These are phyloP conservation scores for Jamesozyma spencerorum DNA, from an alignment of 805 yeast species.

Conservation along the genomic window DNA sequence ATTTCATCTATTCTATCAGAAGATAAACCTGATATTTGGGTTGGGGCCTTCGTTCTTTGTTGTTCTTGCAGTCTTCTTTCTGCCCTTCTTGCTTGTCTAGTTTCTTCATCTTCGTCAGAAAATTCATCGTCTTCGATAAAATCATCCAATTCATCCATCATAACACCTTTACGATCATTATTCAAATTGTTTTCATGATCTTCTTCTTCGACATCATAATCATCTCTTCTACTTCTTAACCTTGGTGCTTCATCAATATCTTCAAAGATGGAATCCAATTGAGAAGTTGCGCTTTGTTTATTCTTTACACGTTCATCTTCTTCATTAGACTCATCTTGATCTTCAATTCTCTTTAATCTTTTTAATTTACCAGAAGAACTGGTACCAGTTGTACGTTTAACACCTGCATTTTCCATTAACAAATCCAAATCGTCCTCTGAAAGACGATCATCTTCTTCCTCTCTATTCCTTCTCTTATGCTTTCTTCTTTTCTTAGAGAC, in stretches of 20 bases:
- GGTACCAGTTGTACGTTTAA: slow-evolving; percentile 36
- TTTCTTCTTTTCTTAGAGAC: slow-evolving; percentile 29
- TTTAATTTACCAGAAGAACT: slow-evolving; percentile 45
- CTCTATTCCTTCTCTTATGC: slow-evolving; percentile 33
- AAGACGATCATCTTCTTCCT: slow-evolving; percentile 52
- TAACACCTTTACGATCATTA: slow-evolving; percentile 29
- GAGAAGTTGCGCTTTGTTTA: slow-evolving; percentile 15
- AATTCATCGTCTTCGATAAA: slow-evolving; percentile 96
- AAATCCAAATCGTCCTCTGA: slow-evolving; percentile 95
- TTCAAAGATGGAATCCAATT: slow-evolving; percentile 35
- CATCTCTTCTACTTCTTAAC: slow-evolving; percentile 17
- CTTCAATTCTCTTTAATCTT: slow-evolving; percentile 71
- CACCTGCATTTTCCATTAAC: slow-evolving; percentile 83
- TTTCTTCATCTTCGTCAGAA: slow-evolving; percentile 66
- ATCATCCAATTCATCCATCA: slow-evolving; percentile 84
- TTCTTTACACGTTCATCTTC: slow-evolving; percentile 13
- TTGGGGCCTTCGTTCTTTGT: slow-evolving; percentile 43
- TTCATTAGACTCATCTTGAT: slow-evolving; percentile 32
- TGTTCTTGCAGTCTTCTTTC: slow-evolving; percentile 30
- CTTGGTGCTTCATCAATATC: slow-evolving; percentile 29
- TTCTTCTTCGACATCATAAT: slow-evolving; percentile 10
- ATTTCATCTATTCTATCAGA: slow-evolving; percentile 88
- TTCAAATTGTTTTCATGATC: slow-evolving; percentile 14
- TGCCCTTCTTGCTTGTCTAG: slow-evolving; percentile 34
- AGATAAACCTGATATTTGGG: slow-evolving; percentile 56